phyloP scores from a whole-genome alignment of 371 early-diverging fungal genomes.

The Apophysomyces elegans region DNA sequence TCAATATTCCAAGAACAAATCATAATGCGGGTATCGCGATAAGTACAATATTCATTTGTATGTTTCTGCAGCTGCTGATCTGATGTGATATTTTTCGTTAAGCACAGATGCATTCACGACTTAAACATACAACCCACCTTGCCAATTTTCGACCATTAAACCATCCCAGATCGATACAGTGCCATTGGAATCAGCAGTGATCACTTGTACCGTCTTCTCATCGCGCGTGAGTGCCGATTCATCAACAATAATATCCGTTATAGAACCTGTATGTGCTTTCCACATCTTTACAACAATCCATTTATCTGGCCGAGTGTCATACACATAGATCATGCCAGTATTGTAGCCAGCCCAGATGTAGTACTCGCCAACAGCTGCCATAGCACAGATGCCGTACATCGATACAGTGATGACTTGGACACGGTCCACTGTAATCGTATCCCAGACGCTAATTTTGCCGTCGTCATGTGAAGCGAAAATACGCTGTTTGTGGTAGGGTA shows the following conservation, averaged over 20 bases:
- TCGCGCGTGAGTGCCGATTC: conserved; percentile 33
- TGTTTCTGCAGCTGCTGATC: conserved; percentile 38
- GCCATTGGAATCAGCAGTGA: conserved; percentile 68
- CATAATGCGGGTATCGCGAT: conserved; percentile 61
- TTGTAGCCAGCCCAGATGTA: conserved; percentile 82
- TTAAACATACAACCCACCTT: conserved; percentile 46
- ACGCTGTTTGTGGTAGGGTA: conserved; percentile 44
- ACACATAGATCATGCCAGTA: conserved; percentile 82
- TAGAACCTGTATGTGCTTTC: conserved; percentile 64
- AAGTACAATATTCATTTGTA: conserved; percentile 61
- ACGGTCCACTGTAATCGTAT: conserved; percentile 51
- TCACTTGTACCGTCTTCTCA: conserved; percentile 54
- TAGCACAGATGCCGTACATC: conserved; percentile 69
- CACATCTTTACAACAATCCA: conserved; percentile 77
- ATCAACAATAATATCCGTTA: conserved; percentile 61
- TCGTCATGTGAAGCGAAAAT: conserved; percentile 82
- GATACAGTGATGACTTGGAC: conserved; percentile 58
- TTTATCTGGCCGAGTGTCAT: conserved; percentile 60
- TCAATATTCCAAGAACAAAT: conserved; percentile 89
- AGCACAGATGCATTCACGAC: background rate
- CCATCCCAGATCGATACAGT: conserved; percentile 78
- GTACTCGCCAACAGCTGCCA: conserved; percentile 64
- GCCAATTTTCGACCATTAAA: conserved; percentile 65
- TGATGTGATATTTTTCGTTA: background rate
- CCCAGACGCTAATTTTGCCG: conserved; percentile 81